Percentiles rank a stretch among this genome's conserved stretches.
Conservation (phyloP, 164 flowering plant genomes). For the Aristolochia californica region DNA sequence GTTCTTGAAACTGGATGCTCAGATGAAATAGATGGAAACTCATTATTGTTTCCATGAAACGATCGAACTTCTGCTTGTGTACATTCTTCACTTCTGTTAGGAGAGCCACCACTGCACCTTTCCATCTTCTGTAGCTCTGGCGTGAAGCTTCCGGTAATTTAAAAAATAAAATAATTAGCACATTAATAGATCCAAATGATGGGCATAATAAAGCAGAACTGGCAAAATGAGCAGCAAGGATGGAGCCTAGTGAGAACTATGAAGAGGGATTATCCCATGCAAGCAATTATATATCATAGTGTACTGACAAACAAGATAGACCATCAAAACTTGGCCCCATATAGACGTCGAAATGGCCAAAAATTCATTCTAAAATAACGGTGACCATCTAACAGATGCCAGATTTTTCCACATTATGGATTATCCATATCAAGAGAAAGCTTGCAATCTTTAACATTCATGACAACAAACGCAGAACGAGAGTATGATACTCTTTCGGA, state of each 20-base stretch:
- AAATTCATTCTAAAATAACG: background rate
- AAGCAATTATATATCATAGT: background rate
- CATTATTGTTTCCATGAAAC: background rate
- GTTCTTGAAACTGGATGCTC: constrained; percentile 11
- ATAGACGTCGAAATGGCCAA: background rate
- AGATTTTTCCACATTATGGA: background rate
- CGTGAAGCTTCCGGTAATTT: constrained; percentile 17
- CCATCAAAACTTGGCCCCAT: background rate
- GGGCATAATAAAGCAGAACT: background rate
- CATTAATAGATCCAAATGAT: background rate
- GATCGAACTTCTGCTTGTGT: no score
- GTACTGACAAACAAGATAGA: background rate
- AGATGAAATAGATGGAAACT: constrained; percentile 18
- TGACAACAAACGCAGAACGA: background rate
- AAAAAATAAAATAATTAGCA: background rate
- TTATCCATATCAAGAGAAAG: background rate
- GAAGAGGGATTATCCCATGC: no score
- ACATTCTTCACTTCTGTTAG: constrained; percentile 17
- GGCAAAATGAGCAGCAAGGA: no score
- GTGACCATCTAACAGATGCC: background rate
- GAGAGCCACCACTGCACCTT: constrained; percentile 10
- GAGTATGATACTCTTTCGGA: background rate
- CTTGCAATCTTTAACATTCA: background rate
- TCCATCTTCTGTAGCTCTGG: constrained; percentile 16
- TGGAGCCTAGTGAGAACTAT: no score